Evolutionary conservation across 345 rosid genomes (phyloP).

Genomic region (Sapria himalayana): DNA sequence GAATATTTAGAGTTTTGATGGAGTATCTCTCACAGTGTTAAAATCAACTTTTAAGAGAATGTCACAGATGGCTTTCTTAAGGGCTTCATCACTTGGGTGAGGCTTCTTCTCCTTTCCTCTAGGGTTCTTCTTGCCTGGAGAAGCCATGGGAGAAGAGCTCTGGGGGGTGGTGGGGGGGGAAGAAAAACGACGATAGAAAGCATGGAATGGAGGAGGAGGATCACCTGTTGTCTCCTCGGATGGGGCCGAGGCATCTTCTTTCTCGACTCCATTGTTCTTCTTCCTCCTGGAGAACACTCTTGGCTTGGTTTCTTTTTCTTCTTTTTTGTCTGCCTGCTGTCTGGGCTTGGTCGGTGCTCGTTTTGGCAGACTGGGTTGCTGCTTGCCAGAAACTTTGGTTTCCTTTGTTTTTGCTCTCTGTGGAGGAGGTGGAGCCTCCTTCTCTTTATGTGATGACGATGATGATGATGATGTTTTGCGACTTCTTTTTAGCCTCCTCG

Average conservation of each 20-base stretch:
- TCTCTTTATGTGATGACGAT: too few species aligned
- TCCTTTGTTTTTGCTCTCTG: slow-evolving; percentile 41
- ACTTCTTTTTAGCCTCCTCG: slow-evolving; percentile 28
- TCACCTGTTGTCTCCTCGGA: slow-evolving; percentile 54
- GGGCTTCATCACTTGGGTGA: slow-evolving; percentile 33
- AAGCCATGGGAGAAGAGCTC: slow-evolving; percentile 4
- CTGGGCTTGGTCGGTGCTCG: slow-evolving; percentile 25
- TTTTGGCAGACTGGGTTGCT: slow-evolving; percentile 32
- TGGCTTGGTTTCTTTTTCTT: slow-evolving; percentile 37
- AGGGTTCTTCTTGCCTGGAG: slow-evolving; percentile 26
- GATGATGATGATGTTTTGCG: slow-evolving; percentile 19
- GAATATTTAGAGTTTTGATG: not conserved
- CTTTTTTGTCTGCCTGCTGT: slow-evolving; percentile 23
- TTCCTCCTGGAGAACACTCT: slow-evolving; percentile 42
- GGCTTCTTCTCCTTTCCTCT: slow-evolving; percentile 35
- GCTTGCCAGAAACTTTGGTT: slow-evolving; percentile 12
- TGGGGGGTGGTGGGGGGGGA: not conserved
- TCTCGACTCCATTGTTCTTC: slow-evolving; percentile 18
- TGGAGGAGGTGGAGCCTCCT: slow-evolving; percentile 33
- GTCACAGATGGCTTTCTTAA: slow-evolving; percentile 48
- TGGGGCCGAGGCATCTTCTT: slow-evolving; percentile 29
- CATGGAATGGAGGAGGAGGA: not conserved
- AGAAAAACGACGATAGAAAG: not conserved
- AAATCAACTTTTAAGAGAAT: slow-evolving; percentile 76
- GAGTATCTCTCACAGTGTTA: slow-evolving; percentile 36